These are phyloP conservation scores for Plenodomus biglobosus DNA, from an alignment of 2,329 filamentous ascomycete genomes.

Conservation along the genomic window DNA sequence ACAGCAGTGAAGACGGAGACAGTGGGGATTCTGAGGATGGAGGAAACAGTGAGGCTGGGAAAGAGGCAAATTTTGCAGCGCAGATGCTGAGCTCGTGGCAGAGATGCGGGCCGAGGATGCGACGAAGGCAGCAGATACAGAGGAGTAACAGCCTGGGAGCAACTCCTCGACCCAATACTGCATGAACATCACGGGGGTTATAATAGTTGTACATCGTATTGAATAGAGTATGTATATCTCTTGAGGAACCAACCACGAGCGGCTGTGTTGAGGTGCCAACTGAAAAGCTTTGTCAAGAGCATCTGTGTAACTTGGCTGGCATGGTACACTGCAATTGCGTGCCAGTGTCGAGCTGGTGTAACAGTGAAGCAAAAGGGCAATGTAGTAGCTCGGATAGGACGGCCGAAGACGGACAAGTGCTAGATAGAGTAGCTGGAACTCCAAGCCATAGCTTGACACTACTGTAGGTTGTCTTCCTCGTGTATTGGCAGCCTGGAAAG, in stretches of 20 bases:
- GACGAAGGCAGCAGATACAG: neutral
- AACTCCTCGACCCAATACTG: neutral
- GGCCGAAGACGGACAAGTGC: no score
- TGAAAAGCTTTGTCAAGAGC: neutral
- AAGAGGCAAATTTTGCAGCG: neutral
- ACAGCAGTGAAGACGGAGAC: conserved; percentile 6
- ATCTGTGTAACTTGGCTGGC: neutral
- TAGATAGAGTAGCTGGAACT: no score
- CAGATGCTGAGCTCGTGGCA: neutral
- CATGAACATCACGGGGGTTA: neutral
- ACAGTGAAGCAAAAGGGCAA: neutral
- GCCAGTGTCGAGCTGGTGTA: neutral
- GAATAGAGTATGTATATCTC: no score
- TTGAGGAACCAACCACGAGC: no score
- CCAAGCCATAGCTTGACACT: no score
- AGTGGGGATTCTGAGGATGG: neutral
- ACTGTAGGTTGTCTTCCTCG: no score
- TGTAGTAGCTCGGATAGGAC: neutral
- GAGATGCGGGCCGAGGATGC: neutral
- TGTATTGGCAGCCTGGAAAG: no score
- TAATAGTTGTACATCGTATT: no score
- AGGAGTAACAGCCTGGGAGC: neutral
- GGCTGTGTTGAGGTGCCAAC: neutral
- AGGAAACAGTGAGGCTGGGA: neutral
- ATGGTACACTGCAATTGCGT: neutral